phyloP scores from a whole-genome alignment of 257 asterid genomes.

The Solanum chiquidenum region DNA sequence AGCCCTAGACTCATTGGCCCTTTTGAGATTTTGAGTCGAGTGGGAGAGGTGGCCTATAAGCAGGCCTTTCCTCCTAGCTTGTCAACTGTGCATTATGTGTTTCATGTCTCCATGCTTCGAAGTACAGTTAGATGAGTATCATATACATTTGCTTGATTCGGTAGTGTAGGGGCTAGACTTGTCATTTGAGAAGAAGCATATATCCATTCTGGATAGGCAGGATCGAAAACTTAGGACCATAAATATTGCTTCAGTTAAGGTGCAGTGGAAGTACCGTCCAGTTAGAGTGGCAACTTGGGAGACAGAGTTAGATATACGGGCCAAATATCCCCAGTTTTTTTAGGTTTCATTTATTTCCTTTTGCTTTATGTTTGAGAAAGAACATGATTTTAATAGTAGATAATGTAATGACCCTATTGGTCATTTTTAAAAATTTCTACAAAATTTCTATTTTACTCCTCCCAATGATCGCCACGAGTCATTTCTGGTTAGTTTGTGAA shows the following conservation, averaged over 20 bases:
- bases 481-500: neutral
- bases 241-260: neutral
- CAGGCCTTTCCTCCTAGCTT: neutral
- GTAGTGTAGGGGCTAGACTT: neutral
- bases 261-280: neutral
- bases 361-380: too few relatives aligned
- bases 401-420: neutral
- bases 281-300: neutral
- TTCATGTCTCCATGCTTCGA: neutral
- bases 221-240: neutral
- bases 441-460: neutral
- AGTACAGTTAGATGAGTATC: neutral
- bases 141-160: neutral
- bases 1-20: neutral
- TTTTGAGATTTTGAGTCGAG: neutral
- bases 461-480: neutral
- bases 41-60: neutral
- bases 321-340: neutral
- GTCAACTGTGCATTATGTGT: neutral
- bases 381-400: too few relatives aligned
- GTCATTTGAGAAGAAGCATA: neutral
- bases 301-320: rapidly evolving
- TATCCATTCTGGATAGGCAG: neutral
- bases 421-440: too few relatives aligned
- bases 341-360: neutral